Percentiles rank a stretch among this genome's conserved stretches.
Evolutionary conservation across 2,329 filamentous ascomycete genomes (phyloP).

Genomic region (Leptoxyphium fumago): DNA sequence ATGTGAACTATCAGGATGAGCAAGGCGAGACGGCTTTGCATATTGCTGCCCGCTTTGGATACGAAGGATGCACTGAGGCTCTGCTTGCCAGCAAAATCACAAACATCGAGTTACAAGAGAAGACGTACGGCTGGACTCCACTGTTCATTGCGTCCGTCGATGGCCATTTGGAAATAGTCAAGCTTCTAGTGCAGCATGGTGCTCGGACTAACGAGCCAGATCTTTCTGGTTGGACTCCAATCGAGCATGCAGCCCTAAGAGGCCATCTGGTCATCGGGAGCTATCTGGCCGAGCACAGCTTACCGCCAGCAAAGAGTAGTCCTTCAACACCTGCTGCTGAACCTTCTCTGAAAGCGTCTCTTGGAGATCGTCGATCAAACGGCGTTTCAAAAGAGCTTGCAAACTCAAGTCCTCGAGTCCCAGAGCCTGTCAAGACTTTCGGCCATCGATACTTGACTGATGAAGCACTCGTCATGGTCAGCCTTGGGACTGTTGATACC

Average conservation of each 20-base stretch:
- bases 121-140: slow-evolving; percentile 87
- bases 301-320: slow-evolving; percentile 18
- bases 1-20: slow-evolving; percentile 86
- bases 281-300: slow-evolving; percentile 45
- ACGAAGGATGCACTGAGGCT: slow-evolving; percentile 63
- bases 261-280: slow-evolving; percentile 73
- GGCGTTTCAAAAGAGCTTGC: slow-evolving; percentile 23
- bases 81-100: slow-evolving; percentile 59
- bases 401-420: slow-evolving; percentile 23
- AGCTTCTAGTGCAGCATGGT: slow-evolving; percentile 63
- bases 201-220: slow-evolving; percentile 63
- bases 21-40: slow-evolving; percentile 85
- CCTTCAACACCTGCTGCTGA: slow-evolving; percentile 15
- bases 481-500: slow-evolving; percentile 87
- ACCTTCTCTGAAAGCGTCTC: slow-evolving; percentile 32
- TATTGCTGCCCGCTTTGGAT: slow-evolving; percentile 77
- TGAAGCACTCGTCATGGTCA: slow-evolving; percentile 80
- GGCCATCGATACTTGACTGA: slow-evolving; percentile 88
- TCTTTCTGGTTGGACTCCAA: slow-evolving; percentile 84
- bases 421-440: slow-evolving; percentile 84
- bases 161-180: slow-evolving; percentile 59
- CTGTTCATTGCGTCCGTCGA: slow-evolving; percentile 86
- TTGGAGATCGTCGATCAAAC: slow-evolving; percentile 30
- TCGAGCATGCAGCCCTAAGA: slow-evolving; percentile 79
- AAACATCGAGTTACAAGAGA: slow-evolving; percentile 63